Percentiles rank a stretch among this genome's conserved stretches.
These are phyloP conservation scores for Moelleriella libera DNA, from an alignment of 2,329 filamentous ascomycete species.

Conservation along the genomic window DNA sequence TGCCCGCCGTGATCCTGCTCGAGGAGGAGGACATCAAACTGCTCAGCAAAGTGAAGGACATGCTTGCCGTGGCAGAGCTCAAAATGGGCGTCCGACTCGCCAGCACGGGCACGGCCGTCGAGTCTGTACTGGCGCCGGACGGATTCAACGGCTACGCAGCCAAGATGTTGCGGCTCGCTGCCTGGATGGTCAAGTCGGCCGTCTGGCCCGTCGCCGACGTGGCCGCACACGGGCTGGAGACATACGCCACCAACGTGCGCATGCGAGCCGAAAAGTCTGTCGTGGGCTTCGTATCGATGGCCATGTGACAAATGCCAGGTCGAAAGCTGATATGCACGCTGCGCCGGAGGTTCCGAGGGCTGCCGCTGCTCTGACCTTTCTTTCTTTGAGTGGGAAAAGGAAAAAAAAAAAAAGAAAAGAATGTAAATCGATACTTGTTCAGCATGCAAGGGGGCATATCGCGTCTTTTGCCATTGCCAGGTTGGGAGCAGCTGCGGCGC, in stretches of 20 bases:
- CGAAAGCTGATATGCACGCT: no score
- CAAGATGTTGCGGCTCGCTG: constrained; percentile 71
- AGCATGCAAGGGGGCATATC: no score
- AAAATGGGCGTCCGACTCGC: constrained; percentile 45
- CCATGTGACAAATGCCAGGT: background rate
- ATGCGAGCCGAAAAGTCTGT: constrained; percentile 38
- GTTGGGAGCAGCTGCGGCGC: no score
- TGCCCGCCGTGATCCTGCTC: constrained; percentile 77
- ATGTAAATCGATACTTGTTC: no score
- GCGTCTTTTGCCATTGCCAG: no score
- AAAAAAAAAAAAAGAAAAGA: no score
- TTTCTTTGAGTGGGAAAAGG: no score
- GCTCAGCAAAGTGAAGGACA: constrained; percentile 66
- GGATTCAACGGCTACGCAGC: constrained; percentile 65
- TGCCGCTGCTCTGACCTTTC: no score
- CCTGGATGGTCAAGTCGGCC: constrained; percentile 74
- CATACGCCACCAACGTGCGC: constrained; percentile 37
- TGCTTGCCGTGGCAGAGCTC: constrained; percentile 61
- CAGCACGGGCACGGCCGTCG: constrained; percentile 34
- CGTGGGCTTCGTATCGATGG: constrained; percentile 20
- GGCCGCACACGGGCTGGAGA: constrained; percentile 40
- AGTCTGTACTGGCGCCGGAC: constrained; percentile 38
- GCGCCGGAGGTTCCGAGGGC: no score
- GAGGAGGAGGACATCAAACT: constrained; percentile 87
- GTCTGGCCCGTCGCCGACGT: constrained; percentile 66